Percentiles rank a stretch among this genome's conserved stretches.
Evolutionary conservation across 2,329 filamentous ascomycete genomes (phyloP).

Genomic region (Colletotrichum chlorophyti): DNA sequence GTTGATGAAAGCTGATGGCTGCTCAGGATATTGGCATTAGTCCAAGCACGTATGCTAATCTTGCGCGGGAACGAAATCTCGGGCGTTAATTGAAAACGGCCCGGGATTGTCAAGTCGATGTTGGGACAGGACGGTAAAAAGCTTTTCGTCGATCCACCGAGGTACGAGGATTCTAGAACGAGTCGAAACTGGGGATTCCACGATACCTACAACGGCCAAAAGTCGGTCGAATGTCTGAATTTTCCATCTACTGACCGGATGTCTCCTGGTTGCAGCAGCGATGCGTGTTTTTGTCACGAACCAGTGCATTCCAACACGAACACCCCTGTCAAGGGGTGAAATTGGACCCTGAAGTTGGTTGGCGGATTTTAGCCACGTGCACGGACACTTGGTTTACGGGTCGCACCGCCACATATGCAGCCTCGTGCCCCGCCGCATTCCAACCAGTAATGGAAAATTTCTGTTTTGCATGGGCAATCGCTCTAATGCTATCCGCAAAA

Average conservation of each 20-base stretch:
- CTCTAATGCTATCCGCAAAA: constrained; percentile 7
- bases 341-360: constrained; percentile 8
- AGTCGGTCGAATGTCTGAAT: too few species aligned
- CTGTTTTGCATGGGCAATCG: constrained; percentile 6
- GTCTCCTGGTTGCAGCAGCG: neutral
- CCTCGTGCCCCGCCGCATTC: constrained; percentile 21
- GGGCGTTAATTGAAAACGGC: constrained; percentile 3
- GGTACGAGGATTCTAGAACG: neutral
- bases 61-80: neutral
- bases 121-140: neutral
- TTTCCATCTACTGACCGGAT: too few species aligned
- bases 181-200: too few species aligned
- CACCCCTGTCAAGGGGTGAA: neutral
- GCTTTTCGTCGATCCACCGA: neutral
- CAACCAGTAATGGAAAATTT: constrained; percentile 12
- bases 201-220: too few species aligned
- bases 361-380: constrained; percentile 8
- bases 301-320: neutral
- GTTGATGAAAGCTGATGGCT: neutral
- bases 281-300: neutral
- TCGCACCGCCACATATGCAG: constrained; percentile 17
- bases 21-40: neutral
- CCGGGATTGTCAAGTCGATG: neutral
- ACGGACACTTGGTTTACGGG: constrained; percentile 5
- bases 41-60: too few species aligned